These are phyloP conservation scores for Allium sativum DNA, from an alignment of 106 monocot genomes.

Conservation along the genomic window DNA sequence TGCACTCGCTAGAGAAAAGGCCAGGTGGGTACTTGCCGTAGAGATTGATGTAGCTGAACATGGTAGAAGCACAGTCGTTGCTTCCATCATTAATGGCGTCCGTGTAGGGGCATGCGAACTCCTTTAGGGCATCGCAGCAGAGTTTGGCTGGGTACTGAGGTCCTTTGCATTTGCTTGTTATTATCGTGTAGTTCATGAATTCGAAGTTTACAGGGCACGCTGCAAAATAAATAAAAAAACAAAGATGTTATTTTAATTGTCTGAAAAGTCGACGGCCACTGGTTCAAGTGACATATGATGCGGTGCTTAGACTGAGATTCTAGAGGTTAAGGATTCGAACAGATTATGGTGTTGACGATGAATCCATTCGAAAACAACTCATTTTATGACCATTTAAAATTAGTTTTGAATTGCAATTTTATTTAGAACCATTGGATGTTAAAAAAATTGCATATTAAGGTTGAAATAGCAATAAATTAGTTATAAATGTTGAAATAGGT, in stretches of 20 bases:
- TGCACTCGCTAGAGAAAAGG: slow-evolving; percentile 18
- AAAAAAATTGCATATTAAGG: too few species aligned
- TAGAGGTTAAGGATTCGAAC: too few species aligned
- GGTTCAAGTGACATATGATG: too few species aligned
- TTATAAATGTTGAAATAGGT: too few species aligned
- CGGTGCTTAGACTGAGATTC: too few species aligned
- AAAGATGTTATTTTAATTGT: neutral
- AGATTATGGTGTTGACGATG: too few species aligned
- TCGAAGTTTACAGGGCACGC: slow-evolving; percentile 22
- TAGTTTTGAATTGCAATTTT: too few species aligned
- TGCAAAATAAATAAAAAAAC: neutral
- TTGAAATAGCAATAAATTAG: too few species aligned
- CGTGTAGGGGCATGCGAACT: slow-evolving; percentile 19
- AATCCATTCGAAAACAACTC: too few species aligned
- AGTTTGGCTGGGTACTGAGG: slow-evolving; percentile 9
- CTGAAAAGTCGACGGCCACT: too few species aligned
- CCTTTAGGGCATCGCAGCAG: slow-evolving; percentile 10
- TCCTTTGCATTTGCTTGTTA: slow-evolving; percentile 24
- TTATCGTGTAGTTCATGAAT: slow-evolving; percentile 22
- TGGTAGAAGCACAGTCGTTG: slow-evolving; percentile 18
- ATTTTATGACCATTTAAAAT: too few species aligned
- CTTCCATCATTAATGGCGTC: slow-evolving; percentile 16
- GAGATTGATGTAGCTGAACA: slow-evolving; percentile 25
- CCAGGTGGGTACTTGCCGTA: slow-evolving; percentile 22
- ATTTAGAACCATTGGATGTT: too few species aligned